Evolutionary conservation across 257 asterid genomes (phyloP).

Genomic region (Parsonsia alboflavescens): DNA sequence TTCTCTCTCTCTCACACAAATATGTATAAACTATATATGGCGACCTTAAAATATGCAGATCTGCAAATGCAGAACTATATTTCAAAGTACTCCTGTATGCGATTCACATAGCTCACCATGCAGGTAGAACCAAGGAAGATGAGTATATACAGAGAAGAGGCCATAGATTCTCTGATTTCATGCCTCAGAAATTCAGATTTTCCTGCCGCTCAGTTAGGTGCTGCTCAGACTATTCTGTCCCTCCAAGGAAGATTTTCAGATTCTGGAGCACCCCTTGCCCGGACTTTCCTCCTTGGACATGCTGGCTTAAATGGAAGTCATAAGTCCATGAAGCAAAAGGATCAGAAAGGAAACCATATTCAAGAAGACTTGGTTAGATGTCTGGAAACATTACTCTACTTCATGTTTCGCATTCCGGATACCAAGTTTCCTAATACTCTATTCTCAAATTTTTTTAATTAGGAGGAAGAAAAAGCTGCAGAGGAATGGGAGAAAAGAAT

Average conservation of each 20-base stretch:
- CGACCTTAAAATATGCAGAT: neutral
- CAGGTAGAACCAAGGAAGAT: conserved; percentile 86
- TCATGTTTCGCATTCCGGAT: neutral
- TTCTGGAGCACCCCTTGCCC: conserved; percentile 64
- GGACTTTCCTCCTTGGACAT: conserved; percentile 60
- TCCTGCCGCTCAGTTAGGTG: conserved; percentile 55
- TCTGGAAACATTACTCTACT: conserved; percentile 1
- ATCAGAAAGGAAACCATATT: conserved; percentile 36
- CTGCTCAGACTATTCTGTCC: conserved; percentile 64
- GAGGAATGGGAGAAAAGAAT: conserved; percentile 73
- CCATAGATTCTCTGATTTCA: conserved; percentile 59
- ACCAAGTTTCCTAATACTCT: neutral
- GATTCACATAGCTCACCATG: neutral
- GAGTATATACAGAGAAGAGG: conserved; percentile 90
- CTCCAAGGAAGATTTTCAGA: conserved; percentile 79
- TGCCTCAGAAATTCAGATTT: conserved; percentile 62
- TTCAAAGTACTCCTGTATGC: neutral
- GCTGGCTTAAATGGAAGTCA: conserved; percentile 47
- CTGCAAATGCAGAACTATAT: neutral
- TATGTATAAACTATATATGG: neutral
- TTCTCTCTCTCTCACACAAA: conserved; percentile 5
- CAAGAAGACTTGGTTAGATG: conserved; percentile 39
- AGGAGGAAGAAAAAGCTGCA: conserved; percentile 66
- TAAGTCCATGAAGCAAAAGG: conserved; percentile 41
- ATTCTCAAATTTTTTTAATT: neutral